Evolutionary conservation across 192 early-diverging fungal species (phyloP), one percentile per base, ranked within the genome.

Genomic region (Chytriomyces confervae): DNA sequence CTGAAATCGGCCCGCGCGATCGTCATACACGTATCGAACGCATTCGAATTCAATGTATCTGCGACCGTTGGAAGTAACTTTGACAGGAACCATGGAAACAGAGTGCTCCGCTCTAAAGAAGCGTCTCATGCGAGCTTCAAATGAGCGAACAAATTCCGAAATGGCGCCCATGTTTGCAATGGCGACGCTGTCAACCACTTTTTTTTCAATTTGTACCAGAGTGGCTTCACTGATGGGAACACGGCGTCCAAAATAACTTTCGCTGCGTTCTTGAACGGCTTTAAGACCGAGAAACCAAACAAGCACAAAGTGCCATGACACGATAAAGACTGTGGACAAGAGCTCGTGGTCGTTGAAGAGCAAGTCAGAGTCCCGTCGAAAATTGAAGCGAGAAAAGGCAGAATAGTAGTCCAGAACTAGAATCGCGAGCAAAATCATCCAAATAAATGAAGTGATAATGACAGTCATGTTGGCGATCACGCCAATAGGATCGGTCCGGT

Each of bases 401-500:
- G 78, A 82, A 76, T 94, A 95, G 85, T 94, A 92, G 83, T 95
- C 94, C 16, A 85, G 76, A n/a, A 93, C 88, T 23, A 94, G 77
- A 51, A 91, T 79, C n/a, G 82, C 85, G 47, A 95, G 78, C 62
- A 92, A 84, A 9, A 89, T 84, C n/a, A 94, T 75, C 84, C 89
- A 94, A 20, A 87, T 83, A 29, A 91, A 75, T 8, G 91, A 91
- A 11, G 86, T 86, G 23, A 86, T 48, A 36, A 90, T 72, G 20
- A 85, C 72, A 5, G 79, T 86, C 49, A 78, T 77, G 66, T 83
- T 83, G 4, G 89, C 81, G n/a, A 85, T 67, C 27, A 73, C 74
- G 18, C 93, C 93, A 50, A 89, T 75, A 16, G 71, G 51, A 77
- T 89, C 86, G 62, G 81, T 81, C 43, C 84, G 76, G 81, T 89